Evolutionary conservation across 23 red algal species (phyloP), one percentile per base, ranked within the genome.

Genomic region (Gracilaria vermiculophylla): DNA sequence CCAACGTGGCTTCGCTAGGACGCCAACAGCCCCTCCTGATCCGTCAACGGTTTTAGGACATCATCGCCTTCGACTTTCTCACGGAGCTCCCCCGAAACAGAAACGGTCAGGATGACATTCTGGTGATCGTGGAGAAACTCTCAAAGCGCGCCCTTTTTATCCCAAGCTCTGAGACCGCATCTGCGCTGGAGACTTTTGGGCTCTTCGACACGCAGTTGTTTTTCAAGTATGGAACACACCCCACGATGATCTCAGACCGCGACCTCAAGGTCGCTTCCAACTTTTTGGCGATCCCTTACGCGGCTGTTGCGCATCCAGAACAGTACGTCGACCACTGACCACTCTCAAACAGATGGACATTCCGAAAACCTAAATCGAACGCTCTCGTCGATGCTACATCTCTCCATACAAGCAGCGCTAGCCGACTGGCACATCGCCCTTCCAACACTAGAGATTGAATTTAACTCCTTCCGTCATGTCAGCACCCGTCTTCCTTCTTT

Each of bases 111-210:
- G 81, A 70, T 27, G 19, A 33, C 2, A 62, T 85, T 8, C 33
- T 85, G 10, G 60, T 85, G 10, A 54, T 85, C 24, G 81, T 85
- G 35, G 81, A 85, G 36, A 85, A 70, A 54, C 27, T 85, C 12
- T 85, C 81, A 9, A 55, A 85, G 65, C 28, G 31, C 23, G 28
- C 23, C 15, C 47, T 71, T 4, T 85, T 85, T 54, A 49, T 47
- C 13, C 27, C 62, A 69, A 42, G 23, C 12, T 11, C 37, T 7
- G 51, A 85, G 23, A 52, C 81, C n/a, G 40, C 40, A 3, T 35
- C 7, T 17, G 60, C 61, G 1, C 25, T 47, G 3, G 57, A 79
- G 14, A 52, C 52, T 2, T 15, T 35, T 6, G 7, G 13, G 3
- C 24, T 79, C 17, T 79, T 79, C 29, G 45, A 79, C 5, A 35